Base-by-base conservation (phyloP, 106 monocot species). In the Apostasia ramifera region DNA sequence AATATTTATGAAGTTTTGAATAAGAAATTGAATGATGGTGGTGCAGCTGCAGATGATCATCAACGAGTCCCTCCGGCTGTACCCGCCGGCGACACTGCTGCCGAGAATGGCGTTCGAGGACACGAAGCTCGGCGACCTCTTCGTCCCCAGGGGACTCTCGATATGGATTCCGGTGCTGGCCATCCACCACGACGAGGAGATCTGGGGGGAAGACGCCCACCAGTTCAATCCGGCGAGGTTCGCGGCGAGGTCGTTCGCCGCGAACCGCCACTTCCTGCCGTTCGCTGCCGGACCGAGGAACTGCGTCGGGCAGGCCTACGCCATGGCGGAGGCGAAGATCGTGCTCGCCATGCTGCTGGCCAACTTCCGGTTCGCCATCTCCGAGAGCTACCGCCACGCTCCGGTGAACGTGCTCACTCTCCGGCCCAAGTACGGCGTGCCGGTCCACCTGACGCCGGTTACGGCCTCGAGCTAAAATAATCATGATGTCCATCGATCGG, bases 161-260 rank as follows among this genome's bases (percentile, higher is more conserved):
- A 60, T 97, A 8, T 97, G 95, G 95, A 92, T 97, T 11, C 95
- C 95, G 37, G 92, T 85, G 43, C 71, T 92, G 5, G 95, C 91
- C 3, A 86, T 97, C 63, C 91, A 97, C 74, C 95, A 97, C 59
- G 80, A 81, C 80, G 57, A 79, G 77, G 59, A 76, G 12, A 66
- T 97, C 7, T 97, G 95, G 95, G 95, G 95, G 4, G 61, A 79
- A 1, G 92, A 97, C 46, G 95, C 80, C 37, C 63, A 97, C 53
- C 71, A 80, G 72, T 97, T 97, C 84, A 86, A 89, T 10, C 95
- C 95, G 0, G 89, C 81, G 48, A 67, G 95, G 50, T 97, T 92
- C 74, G 78, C 85, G 3, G 68, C 75, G 5, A 77, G 77, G 49
- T 81, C 84, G 0, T 86, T 86, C 51, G 55, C 89, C 0, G 80